Base-by-base conservation (phyloP, 2,329 filamentous ascomycete genomes). In the Fusarium xylarioides region DNA sequence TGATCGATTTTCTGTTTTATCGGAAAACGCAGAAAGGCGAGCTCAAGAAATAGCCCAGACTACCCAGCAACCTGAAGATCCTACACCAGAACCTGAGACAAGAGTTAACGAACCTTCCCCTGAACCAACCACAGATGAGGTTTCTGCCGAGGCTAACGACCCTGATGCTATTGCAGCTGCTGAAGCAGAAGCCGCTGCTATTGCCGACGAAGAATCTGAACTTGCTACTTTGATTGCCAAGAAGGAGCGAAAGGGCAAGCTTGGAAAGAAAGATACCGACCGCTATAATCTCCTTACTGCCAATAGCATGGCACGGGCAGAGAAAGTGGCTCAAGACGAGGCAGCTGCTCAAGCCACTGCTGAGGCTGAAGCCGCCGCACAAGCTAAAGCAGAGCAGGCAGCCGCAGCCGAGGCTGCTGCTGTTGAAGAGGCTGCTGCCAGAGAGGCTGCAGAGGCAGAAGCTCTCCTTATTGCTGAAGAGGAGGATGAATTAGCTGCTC, bases 231-330 rank as follows among this genome's bases (percentile, higher is more conserved):
- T 86, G 14, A 83, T 82, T 40, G 80, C 81, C 23, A 88, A 87
- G 75, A 87, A 86, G 71, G 82, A 75, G 87, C 85, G 76, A 77
- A 80, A 73, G 47, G 70, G 70, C 60, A 86, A 81, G 63, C 73
- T 85, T 23, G 76, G 72, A 7, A 87, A 84, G 72, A 85, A 81
- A 65, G 85, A 85, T 42, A 78, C 86, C 54, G 84, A 86, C 62
- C 86, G 83, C 65, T 79, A 83, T 44, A 80, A 83, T 23, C 72
- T 71, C 15, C 76, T 86, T 19, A 80, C 77, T 34, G 77, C 78
- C 28, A 81, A 78, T 37, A 78, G 80, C 43, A 76, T 74, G 28
- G 72, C 75, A 65, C 78, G 82, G 21, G 67, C 70, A n/a, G 63
- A 74, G 32, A 59, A 68, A 46, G 75, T 66, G 19, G 67, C 72